Percentiles rank a stretch among this genome's conserved stretches.
Conservation (phyloP, 2,329 filamentous ascomycete species). For the Hypoxylon sp. region DNA sequence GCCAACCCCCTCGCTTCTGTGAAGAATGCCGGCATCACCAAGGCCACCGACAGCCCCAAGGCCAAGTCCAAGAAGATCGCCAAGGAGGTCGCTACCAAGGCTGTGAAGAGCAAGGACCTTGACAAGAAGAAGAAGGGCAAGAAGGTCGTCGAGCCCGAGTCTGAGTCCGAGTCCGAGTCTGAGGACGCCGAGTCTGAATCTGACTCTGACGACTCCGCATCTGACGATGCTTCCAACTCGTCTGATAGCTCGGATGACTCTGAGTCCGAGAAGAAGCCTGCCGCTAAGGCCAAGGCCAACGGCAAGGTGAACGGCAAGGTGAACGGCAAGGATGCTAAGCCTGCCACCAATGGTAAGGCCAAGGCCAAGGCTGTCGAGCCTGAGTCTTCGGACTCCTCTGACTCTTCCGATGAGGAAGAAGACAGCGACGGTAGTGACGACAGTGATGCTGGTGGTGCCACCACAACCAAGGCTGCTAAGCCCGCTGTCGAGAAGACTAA, state of each 20-base stretch:
- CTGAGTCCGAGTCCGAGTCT: constrained; percentile 39
- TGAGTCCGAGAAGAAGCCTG: constrained; percentile 45
- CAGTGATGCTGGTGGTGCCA: constrained; percentile 41
- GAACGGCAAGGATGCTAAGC: constrained; percentile 48
- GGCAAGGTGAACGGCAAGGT: constrained; percentile 47
- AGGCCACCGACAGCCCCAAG: constrained; percentile 71
- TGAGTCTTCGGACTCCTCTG: constrained; percentile 50
- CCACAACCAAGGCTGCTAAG: constrained; percentile 39
- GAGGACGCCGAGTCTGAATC: constrained; percentile 38
- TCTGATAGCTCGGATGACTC: constrained; percentile 38
- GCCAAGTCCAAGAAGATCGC: constrained; percentile 72
- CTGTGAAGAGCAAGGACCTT: constrained; percentile 47
- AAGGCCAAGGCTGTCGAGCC: constrained; percentile 47
- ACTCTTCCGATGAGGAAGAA: constrained; percentile 46
- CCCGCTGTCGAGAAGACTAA: constrained; percentile 35
- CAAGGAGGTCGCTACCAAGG: constrained; percentile 66
- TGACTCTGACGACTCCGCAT: constrained; percentile 39
- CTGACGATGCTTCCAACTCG: constrained; percentile 32
- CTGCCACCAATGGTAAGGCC: constrained; percentile 45
- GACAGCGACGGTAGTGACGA: constrained; percentile 41
- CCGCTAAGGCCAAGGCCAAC: constrained; percentile 39
- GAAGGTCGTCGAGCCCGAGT: constrained; percentile 50
- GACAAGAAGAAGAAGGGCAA: constrained; percentile 43
- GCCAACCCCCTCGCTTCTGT: constrained; percentile 61
- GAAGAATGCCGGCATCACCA: constrained; percentile 74